phyloP scores from a whole-genome alignment of 164 flowering plant species.

The Umbilicus rupestris region DNA sequence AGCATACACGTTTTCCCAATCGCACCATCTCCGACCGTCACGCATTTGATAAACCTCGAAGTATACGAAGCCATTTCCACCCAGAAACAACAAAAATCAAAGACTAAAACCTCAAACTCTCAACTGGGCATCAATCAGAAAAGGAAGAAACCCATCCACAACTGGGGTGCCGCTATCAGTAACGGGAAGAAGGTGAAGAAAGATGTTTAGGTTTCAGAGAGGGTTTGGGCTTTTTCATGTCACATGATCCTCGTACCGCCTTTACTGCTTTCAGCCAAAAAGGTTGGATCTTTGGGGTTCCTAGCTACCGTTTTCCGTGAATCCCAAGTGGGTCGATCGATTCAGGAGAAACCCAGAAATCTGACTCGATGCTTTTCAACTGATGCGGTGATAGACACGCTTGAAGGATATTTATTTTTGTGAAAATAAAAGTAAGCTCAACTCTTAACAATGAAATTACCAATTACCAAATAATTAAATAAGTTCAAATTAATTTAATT shows the following conservation, averaged over 20 bases:
- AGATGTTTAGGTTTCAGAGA: too few species aligned
- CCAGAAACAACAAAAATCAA: neutral
- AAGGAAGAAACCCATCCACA: neutral
- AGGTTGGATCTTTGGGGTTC: neutral
- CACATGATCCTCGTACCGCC: neutral
- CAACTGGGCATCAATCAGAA: neutral
- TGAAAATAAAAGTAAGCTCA: too few species aligned
- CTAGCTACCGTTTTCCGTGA: neutral
- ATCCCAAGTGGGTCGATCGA: neutral
- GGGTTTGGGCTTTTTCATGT: neutral
- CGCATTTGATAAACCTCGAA: constrained; percentile 92
- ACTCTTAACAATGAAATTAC: too few species aligned
- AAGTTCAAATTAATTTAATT: too few species aligned
- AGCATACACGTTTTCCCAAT: constrained; percentile 97
- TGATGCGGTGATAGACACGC: too few species aligned
- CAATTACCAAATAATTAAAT: too few species aligned
- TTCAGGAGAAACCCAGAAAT: neutral
- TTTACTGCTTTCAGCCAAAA: neutral
- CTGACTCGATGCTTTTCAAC: neutral
- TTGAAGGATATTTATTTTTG: too few species aligned
- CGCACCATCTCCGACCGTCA: constrained; percentile 96
- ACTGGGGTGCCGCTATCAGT: too few species aligned
- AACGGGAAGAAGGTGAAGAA: too few species aligned
- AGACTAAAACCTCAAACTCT: neutral
- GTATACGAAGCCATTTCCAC: constrained; percentile 55